phyloP scores from a whole-genome alignment of 108 stramenopile species.

The Pseudonitzschia multistriata region DNA sequence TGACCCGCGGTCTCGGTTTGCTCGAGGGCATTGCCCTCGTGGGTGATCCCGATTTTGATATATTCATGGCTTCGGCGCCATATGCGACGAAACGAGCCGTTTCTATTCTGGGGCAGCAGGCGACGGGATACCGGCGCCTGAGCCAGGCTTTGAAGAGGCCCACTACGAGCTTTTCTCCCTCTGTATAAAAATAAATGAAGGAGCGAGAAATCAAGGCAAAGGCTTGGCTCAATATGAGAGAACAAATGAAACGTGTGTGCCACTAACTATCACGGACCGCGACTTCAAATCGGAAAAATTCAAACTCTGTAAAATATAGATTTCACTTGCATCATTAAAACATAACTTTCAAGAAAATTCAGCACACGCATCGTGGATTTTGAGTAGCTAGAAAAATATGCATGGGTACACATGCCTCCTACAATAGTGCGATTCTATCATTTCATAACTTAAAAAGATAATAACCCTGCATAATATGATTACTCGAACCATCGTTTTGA shows the following conservation, averaged over 20 bases:
- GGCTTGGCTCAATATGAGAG: no score
- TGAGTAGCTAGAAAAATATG: no score
- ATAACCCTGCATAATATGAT: neutral
- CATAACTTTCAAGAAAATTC: no score
- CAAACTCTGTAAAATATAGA: no score
- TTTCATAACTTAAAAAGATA: no score
- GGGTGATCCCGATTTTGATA: constrained; percentile 89
- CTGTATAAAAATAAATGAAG: neutral
- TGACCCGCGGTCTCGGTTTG: constrained; percentile 84
- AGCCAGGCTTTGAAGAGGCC: constrained; percentile 1
- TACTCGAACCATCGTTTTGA: constrained; percentile 70
- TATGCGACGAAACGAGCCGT: constrained; percentile 63
- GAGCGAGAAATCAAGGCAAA: neutral
- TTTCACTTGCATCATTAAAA: no score
- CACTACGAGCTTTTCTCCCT: neutral
- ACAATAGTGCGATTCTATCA: neutral
- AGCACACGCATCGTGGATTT: no score
- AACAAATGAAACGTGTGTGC: no score
- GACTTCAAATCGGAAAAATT: no score
- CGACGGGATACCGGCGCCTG: constrained; percentile 16
- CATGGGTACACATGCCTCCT: no score
- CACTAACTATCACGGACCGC: no score
- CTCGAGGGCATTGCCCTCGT: constrained; percentile 90
- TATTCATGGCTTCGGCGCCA: constrained; percentile 84
- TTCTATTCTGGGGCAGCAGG: constrained; percentile 23